These are phyloP conservation scores for Pharus latifolius DNA, from an alignment of 176 grass and related monocot genomes.

Conservation along the genomic window DNA sequence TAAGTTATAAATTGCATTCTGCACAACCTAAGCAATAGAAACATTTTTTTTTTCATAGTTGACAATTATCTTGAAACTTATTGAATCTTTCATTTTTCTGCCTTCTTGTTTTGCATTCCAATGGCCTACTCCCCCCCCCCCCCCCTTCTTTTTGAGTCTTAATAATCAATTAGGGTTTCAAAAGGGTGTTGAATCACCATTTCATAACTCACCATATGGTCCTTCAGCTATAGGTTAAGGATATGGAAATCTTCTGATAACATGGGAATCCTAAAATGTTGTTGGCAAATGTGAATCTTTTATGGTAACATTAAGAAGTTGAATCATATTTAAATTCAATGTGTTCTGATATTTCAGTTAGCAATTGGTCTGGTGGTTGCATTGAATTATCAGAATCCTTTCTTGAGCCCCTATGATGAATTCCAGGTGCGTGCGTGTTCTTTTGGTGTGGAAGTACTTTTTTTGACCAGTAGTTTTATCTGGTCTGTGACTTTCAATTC, in stretches of 20 bases:
- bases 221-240: not conserved
- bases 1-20: not conserved
- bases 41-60: not conserved
- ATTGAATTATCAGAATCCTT: slow-evolving; percentile 87
- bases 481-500: not conserved
- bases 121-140: too few species aligned
- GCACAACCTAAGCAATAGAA: not conserved
- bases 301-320: not conserved
- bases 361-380: slow-evolving; percentile 89
- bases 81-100: too few species aligned
- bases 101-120: too few species aligned
- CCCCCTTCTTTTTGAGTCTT: not conserved
- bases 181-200: not conserved
- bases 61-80: too few species aligned
- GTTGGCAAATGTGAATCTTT: not conserved
- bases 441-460: not conserved
- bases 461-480: not conserved
- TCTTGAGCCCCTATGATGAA: slow-evolving; percentile 86
- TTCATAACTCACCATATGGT: not conserved
- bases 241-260: not conserved
- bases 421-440: slow-evolving; percentile 54
- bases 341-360: slow-evolving; percentile 45
- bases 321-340: slow-evolving; percentile 1
- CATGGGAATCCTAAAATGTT: not conserved
- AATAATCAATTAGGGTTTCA: not conserved